Evolutionary conservation across 2,329 filamentous ascomycete species (phyloP), one percentile per base, ranked within the genome.

Genomic region (Stylonectria norvegica): DNA sequence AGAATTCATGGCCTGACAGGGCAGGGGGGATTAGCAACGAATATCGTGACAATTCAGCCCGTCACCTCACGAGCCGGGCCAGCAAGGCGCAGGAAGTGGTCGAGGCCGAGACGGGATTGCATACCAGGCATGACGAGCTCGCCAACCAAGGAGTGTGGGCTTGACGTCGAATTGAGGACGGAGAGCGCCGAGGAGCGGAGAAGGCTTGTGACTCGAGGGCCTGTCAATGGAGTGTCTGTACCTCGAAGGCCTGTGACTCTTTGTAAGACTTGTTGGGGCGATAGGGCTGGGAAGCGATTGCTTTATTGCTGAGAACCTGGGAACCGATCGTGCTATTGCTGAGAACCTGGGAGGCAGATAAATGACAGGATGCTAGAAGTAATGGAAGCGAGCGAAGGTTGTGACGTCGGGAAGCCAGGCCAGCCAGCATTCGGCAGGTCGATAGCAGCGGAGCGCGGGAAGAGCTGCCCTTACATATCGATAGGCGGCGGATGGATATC

Each of bases 1-100:
- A 40, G 14, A 34, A 27, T 20, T 15, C 30, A 33, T 45, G 38
- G 23, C 34, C 45, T 48, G n/a, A 19, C 30, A 19, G 19, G 30
- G 19, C 30, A 27, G 5, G 29, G 28, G 45, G 34, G 14, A 38
- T 34, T 30, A 40, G 39, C 36, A 40, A 31, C 8, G 19, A 18
- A 32, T 32, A 6, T n/a, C 17, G 22, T 25, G 22, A 8, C 12
- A 25, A 8, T 8, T 25, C 7, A 12, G 12, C 10, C 27, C 27
- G 15, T 29, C 15, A 14, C 12, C 27, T 29, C 27, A 29, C 27
- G n/a, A 29, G 7, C 27, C 27, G 22, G 27, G n/a, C 12, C n/a
- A 8, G n/a, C 27, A 29, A 9, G 27, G 27, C 27, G 6, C n/a
- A 29, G 7, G 7, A 8, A n/a, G 27, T 14, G 27, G n/a, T 29